These are phyloP conservation scores for Hypholoma sublateritium DNA, from an alignment of 768 basidiomycete genomes.

Conservation along the genomic window DNA sequence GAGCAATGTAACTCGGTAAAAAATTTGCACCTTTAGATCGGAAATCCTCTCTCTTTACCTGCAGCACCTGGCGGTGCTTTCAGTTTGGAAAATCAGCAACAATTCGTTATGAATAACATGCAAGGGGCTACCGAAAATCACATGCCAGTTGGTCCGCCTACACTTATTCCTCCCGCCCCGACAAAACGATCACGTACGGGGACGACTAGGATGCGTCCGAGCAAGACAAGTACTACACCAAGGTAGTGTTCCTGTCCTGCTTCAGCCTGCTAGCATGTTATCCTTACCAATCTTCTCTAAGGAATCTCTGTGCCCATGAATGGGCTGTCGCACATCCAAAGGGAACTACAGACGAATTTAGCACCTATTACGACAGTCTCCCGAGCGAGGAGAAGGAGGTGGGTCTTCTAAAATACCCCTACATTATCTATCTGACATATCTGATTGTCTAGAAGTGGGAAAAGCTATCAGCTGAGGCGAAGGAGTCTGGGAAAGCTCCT, in stretches of 20 bases:
- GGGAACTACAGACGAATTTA: constrained; percentile 11
- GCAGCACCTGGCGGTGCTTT: not conserved
- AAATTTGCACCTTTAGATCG: too few species aligned
- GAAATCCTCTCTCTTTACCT: not conserved
- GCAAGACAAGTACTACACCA: not conserved
- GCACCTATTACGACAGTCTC: constrained; percentile 10
- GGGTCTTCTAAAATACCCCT: not conserved
- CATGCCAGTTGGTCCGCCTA: too few species aligned
- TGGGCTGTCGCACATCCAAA: constrained; percentile 6
- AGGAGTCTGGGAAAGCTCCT: not conserved
- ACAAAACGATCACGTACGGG: not conserved
- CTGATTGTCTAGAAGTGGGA: constrained; percentile 1
- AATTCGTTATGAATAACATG: not conserved
- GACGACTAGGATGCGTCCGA: constrained; percentile 1
- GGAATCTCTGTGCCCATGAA: constrained; percentile 5
- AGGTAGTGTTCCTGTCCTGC: not conserved
- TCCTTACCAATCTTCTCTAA: too few species aligned
- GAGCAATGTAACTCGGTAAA: too few species aligned
- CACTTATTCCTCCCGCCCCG: not conserved
- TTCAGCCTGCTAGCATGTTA: too few species aligned
- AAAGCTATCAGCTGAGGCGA: constrained; percentile 1
- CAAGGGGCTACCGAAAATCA: too few species aligned
- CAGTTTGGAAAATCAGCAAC: not conserved
- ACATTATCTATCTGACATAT: not conserved
- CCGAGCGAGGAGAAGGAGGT: constrained; percentile 8